phyloP scores from a whole-genome alignment of 2,329 filamentous ascomycete species.

The Colletotrichum euphorbiae region DNA sequence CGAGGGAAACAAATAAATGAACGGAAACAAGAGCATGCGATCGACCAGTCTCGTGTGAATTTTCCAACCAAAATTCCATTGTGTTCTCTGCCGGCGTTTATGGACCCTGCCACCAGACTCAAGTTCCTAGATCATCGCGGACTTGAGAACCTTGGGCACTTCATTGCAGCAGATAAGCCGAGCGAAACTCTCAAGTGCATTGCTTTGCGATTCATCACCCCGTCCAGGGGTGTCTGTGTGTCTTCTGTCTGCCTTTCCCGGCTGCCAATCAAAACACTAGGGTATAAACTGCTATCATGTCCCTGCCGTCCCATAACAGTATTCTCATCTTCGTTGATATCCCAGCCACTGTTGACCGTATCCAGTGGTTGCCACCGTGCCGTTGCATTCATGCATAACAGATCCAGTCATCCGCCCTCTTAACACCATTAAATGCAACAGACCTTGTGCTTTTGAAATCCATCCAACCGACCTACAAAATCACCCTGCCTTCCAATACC shows the following conservation, averaged over 20 bases:
- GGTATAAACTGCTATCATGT: constrained; percentile 31
- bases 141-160: too few relatives aligned
- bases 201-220: too few relatives aligned
- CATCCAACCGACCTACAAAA: neutral
- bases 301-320: neutral
- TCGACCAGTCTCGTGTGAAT: too few relatives aligned
- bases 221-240: neutral
- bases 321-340: neutral
- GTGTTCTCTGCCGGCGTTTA: too few relatives aligned
- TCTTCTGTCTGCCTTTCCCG: neutral
- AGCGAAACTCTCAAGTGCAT: too few relatives aligned
- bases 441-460: neutral
- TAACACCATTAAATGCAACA: constrained; percentile 29
- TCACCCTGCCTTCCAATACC: neutral
- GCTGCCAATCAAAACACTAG: constrained; percentile 32
- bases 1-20: too few relatives aligned
- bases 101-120: too few relatives aligned
- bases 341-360: neutral
- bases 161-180: too few relatives aligned
- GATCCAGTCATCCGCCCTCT: neutral
- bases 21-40: too few relatives aligned
- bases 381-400: neutral
- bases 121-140: too few relatives aligned
- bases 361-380: constrained; percentile 10
- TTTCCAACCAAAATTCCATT: too few relatives aligned